Percentiles rank a stretch among this genome's conserved stretches.
phyloP scores from a whole-genome alignment of 257 asterid genomes.

The Echium plantagineum region DNA sequence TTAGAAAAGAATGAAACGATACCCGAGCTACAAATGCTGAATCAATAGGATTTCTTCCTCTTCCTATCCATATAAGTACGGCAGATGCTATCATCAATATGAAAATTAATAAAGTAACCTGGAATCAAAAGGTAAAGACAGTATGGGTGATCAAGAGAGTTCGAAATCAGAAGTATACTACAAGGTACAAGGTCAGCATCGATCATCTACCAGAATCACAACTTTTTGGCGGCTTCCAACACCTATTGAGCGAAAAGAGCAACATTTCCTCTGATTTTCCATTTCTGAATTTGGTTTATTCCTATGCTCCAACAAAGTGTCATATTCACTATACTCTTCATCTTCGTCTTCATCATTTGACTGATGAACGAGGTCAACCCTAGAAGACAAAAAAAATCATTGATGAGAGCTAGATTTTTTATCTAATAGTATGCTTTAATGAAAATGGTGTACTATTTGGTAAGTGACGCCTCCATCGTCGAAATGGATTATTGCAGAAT shows the following conservation, averaged over 20 bases:
- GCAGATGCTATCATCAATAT: conserved; percentile 59
- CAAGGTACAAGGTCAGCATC: not conserved
- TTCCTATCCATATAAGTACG: conserved; percentile 77
- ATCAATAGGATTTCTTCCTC: conserved; percentile 47
- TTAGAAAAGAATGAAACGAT: not conserved
- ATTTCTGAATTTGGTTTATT: conserved; percentile 28
- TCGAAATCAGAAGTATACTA: not conserved
- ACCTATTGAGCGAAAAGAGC: conserved; percentile 34
- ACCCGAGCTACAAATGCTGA: conserved; percentile 76
- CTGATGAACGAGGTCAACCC: conserved; percentile 98
- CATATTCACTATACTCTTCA: conserved; percentile 48
- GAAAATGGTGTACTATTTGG: not conserved
- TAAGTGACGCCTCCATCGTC: too few species aligned
- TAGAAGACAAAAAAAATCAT: conserved; percentile 27
- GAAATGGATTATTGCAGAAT: too few species aligned
- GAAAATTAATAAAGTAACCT: conserved; percentile 60
- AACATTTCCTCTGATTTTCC: conserved; percentile 43
- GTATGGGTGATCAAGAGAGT: not conserved
- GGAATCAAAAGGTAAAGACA: conserved; percentile 18
- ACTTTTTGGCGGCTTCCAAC: conserved; percentile 87
- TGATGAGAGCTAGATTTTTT: not conserved
- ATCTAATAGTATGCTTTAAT: not conserved
- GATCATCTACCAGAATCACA: conserved; percentile 57
- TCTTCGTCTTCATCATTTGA: conserved; percentile 74
- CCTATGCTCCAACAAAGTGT: conserved; percentile 54